A percentile compares a stretch with the other conserved stretches of the same genome.
Conservation (phyloP, 192 early-diverging fungal species). For the Mortierella hygrophila region DNA sequence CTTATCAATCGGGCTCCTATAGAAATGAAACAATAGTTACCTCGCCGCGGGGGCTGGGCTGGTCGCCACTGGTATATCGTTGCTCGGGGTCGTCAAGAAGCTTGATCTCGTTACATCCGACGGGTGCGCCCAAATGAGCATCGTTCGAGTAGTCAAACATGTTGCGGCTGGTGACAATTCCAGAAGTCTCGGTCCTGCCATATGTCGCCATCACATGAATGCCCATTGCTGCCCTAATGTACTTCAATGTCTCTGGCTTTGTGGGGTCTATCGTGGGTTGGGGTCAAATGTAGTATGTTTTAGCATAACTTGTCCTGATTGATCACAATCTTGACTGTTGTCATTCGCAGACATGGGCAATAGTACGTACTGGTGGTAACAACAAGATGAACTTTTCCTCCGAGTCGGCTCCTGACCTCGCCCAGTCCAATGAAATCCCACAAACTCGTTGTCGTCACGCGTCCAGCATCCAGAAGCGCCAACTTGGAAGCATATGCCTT, state of each 20-base stretch:
- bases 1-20: not conserved
- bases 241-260: constrained; percentile 38
- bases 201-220: constrained; percentile 41
- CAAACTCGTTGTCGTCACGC: constrained; percentile 31
- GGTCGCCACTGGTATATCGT: constrained; percentile 51
- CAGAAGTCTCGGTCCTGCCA: constrained; percentile 50
- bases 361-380: constrained; percentile 43
- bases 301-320: not conserved
- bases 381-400: constrained; percentile 40
- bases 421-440: constrained; percentile 50
- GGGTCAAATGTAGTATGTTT: not conserved
- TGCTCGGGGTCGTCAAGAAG: constrained; percentile 67
- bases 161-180: constrained; percentile 36
- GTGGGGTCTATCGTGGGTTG: constrained; percentile 28
- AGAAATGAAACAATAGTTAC: constrained; percentile 39
- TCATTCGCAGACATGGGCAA: too few species aligned
- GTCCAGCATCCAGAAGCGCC: constrained; percentile 19
- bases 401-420: constrained; percentile 36
- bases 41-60: constrained; percentile 79
- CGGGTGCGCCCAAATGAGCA: constrained; percentile 72
- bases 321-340: too few species aligned
- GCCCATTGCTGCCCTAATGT: constrained; percentile 40
- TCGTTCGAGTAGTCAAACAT: constrained; percentile 44
- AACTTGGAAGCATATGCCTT: constrained; percentile 32
- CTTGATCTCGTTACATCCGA: constrained; percentile 71